Conservation (phyloP, 257 asterid genomes). For the Solanum paucissectum region DNA sequence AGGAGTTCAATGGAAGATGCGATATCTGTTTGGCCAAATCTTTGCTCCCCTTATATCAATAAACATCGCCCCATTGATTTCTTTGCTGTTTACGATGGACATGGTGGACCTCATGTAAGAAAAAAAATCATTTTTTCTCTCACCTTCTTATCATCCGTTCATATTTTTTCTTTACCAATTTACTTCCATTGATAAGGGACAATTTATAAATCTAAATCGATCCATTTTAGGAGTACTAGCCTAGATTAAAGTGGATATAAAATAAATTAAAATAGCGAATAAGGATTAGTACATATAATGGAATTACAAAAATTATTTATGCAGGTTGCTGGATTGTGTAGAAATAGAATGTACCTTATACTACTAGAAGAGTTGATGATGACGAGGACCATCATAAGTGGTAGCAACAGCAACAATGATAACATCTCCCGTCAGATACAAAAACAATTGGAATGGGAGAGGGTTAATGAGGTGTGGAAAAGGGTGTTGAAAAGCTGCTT, state of each 20-base stretch:
- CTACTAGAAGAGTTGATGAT: not conserved
- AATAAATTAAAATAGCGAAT: too few relatives aligned
- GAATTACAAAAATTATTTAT: not conserved
- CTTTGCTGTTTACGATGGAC: conserved; percentile 15
- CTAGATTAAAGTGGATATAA: too few relatives aligned
- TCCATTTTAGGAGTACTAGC: not conserved
- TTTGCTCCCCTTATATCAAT: conserved; percentile 4
- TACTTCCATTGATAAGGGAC: not conserved
- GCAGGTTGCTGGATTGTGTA: not conserved
- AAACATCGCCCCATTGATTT: not conserved
- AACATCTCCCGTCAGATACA: not conserved
- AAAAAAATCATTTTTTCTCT: too few relatives aligned
- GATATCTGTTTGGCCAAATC: not conserved
- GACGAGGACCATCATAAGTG: not conserved
- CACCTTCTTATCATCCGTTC: not conserved
- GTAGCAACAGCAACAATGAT: not conserved
- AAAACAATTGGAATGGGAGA: not conserved
- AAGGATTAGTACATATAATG: too few relatives aligned
- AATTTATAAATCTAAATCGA: not conserved
- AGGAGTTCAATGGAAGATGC: conserved; percentile 11
- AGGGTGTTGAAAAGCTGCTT: conserved; percentile 2
- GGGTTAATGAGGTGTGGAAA: not conserved
- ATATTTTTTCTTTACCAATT: not conserved
- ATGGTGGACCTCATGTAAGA: conserved; percentile 13
- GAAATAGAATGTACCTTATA: not conserved